phyloP scores from a whole-genome alignment of 1,284 basidiomycete species.

The Cutaneotrichosporon sp. region DNA sequence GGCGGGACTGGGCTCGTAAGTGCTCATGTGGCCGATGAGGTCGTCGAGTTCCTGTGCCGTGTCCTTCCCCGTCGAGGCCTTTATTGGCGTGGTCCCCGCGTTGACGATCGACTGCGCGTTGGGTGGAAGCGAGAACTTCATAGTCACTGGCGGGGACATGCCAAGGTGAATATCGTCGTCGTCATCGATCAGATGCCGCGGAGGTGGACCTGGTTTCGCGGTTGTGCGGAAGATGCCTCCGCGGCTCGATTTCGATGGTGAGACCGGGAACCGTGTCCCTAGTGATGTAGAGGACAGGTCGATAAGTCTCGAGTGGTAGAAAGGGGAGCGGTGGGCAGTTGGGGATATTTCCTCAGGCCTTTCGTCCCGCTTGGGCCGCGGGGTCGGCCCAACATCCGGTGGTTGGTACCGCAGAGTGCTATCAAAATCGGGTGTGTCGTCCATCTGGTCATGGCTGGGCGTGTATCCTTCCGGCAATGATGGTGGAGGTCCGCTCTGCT shows the following conservation, averaged over 20 bases:
- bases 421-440: neutral
- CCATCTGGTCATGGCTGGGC: neutral
- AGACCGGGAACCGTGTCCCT: slow-evolving; percentile 44
- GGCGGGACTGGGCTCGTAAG: slow-evolving; percentile 28
- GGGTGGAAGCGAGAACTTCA: slow-evolving; percentile 72
- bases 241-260: too few species aligned
- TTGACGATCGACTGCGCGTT: slow-evolving; percentile 51
- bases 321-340: neutral
- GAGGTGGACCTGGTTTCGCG: too few species aligned
- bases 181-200: slow-evolving; percentile 22
- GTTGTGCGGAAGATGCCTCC: too few species aligned
- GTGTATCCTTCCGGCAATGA: slow-evolving; percentile 40
- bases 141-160: slow-evolving; percentile 80
- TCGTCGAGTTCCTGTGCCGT: slow-evolving; percentile 27
- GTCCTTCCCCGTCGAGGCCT: neutral
- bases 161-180: slow-evolving; percentile 55
- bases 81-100: slow-evolving; percentile 1
- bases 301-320: slow-evolving; percentile 5
- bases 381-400: neutral
- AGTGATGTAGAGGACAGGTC: slow-evolving; percentile 63
- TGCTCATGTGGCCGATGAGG: slow-evolving; percentile 40
- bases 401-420: neutral
- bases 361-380: neutral
- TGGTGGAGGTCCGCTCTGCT: slow-evolving; percentile 38
- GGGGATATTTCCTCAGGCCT: neutral